Conservation (phyloP, 306 rosid species). For the Cucumis cinereus region DNA sequence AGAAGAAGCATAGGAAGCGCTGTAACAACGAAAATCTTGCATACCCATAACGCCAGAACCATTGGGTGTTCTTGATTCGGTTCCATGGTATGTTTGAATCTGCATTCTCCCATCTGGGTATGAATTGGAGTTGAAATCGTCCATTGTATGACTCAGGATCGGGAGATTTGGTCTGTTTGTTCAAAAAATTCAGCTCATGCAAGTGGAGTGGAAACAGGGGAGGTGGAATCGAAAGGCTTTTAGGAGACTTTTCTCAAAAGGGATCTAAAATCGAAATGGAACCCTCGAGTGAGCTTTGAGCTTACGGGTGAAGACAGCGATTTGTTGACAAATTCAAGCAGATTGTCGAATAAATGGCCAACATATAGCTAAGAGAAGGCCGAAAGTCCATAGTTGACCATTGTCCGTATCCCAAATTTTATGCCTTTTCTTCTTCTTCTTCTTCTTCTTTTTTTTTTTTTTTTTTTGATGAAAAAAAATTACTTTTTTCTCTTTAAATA, state of each 20-base stretch:
- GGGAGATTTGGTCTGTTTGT: no score
- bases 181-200: background rate
- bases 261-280: background rate
- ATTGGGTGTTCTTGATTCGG: constrained; percentile 13
- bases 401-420: background rate
- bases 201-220: background rate
- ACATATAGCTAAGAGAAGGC: background rate
- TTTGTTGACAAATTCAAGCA: background rate
- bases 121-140: constrained; percentile 60
- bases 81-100: constrained; percentile 31
- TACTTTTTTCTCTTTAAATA: no score
- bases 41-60: constrained; percentile 20
- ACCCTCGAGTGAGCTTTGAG: background rate
- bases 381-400: background rate
- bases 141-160: constrained; percentile 11
- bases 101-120: constrained; percentile 54
- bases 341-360: background rate
- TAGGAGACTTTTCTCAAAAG: background rate
- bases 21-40: constrained; percentile 78
- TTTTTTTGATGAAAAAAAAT: no score
- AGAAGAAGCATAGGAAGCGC: constrained; percentile 74
- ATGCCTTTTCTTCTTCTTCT: no score
- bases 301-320: background rate
- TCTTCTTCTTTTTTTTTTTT: background rate
- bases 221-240: no score